These are phyloP conservation scores for Lachnellula willkommii DNA, from an alignment of 2,329 filamentous ascomycete genomes.

Conservation along the genomic window DNA sequence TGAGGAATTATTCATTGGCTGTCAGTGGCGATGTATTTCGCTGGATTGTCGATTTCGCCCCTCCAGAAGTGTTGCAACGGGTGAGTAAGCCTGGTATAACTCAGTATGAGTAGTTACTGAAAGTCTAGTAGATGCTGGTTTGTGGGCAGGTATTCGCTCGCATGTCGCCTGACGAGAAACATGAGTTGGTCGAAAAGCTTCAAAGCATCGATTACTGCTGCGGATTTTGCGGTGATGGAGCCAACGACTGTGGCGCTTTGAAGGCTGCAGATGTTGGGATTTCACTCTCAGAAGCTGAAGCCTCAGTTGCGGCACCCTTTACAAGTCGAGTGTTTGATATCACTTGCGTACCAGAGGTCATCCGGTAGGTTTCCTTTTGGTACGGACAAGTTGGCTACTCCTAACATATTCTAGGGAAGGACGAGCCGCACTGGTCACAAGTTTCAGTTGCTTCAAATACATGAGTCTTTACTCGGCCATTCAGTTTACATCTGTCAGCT, in stretches of 20 bases:
- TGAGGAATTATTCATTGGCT: constrained; percentile 82
- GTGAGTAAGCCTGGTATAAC: constrained; percentile 37
- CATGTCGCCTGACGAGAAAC: constrained; percentile 98
- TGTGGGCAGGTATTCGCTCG: constrained; percentile 90
- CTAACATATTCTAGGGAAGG: constrained; percentile 58
- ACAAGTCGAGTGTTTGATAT: constrained; percentile 96
- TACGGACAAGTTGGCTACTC: not conserved
- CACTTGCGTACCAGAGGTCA: constrained; percentile 87
- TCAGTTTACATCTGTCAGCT: constrained; percentile 95
- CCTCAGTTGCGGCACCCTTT: constrained; percentile 96
- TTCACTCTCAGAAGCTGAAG: constrained; percentile 93
- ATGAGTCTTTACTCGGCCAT: constrained; percentile 99
- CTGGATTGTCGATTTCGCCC: constrained; percentile 90
- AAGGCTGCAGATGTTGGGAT: constrained; percentile 98
- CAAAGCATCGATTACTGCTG: constrained; percentile 94
- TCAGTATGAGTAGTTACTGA: constrained; percentile 10
- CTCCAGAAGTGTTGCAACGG: constrained; percentile 68
- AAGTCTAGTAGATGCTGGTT: constrained; percentile 67
- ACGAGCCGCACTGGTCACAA: constrained; percentile 90
- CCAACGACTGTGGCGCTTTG: constrained; percentile 93
- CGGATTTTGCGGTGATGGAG: constrained; percentile 95
- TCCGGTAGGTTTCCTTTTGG: constrained; percentile 49
- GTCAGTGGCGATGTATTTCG: constrained; percentile 92
- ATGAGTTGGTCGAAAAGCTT: constrained; percentile 93
- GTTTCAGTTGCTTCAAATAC: constrained; percentile 99